These are phyloP conservation scores for Phaeomoniella chlamydospora DNA, from an alignment of 2,329 filamentous ascomycete genomes.

Conservation along the genomic window DNA sequence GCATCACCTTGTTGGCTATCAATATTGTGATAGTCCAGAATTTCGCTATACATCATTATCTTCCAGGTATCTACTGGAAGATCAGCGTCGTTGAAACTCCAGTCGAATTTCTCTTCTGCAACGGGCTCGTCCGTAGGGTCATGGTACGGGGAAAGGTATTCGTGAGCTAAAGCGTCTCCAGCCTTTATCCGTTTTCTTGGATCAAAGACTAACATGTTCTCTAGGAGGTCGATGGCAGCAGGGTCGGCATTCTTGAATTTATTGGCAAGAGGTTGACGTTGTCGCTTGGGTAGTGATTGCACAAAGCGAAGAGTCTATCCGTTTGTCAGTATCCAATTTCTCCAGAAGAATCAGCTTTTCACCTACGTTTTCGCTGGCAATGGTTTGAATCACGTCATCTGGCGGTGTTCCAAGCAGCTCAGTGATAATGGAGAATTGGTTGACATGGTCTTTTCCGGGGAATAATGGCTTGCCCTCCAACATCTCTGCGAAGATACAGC, in stretches of 20 bases:
- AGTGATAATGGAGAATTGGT: constrained; percentile 99
- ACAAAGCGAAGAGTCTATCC: constrained; percentile 94
- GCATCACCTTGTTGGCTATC: constrained; percentile 31
- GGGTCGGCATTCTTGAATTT: constrained; percentile 96
- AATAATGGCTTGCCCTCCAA: constrained; percentile 95
- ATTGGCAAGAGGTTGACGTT: constrained; percentile 68
- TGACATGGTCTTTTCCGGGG: constrained; percentile 97
- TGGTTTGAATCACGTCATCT: constrained; percentile 96
- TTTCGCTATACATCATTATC: constrained; percentile 99
- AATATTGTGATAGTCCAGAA: constrained; percentile 95
- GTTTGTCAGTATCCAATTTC: no score
- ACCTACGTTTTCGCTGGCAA: constrained; percentile 90
- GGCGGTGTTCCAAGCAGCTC: constrained; percentile 91
- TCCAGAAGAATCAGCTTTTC: no score
- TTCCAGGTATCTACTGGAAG: constrained; percentile 99
- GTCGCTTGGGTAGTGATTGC: constrained; percentile 88
- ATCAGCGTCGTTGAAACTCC: constrained; percentile 98
- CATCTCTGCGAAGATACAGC: constrained; percentile 99
- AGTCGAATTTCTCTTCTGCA: constrained; percentile 95
- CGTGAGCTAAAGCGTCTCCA: constrained; percentile 70
- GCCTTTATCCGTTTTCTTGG: constrained; percentile 92
- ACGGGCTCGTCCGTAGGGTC: constrained; percentile 93
- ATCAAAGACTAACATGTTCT: constrained; percentile 96
- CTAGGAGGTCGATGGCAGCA: constrained; percentile 77
- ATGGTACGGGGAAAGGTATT: constrained; percentile 92